Base-by-base conservation (phyloP, 2,329 filamentous ascomycete species). In the Aaosphaeria pasadenensis region DNA sequence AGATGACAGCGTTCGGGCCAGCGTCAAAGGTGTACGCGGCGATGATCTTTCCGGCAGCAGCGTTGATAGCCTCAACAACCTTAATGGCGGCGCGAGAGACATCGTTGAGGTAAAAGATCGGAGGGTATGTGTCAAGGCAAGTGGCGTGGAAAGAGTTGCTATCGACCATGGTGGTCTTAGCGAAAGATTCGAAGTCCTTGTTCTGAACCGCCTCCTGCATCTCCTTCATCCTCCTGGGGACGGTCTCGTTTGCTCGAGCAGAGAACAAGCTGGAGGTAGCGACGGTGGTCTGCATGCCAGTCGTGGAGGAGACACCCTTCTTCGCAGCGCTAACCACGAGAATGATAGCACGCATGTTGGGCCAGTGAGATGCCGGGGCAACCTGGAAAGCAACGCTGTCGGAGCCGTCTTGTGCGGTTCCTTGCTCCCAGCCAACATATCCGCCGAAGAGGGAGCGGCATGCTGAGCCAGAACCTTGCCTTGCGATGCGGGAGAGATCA, bases 41-140 rank as follows among this genome's bases (percentile, higher is more conserved):
- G 13, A 97, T 81, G 0, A 82, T 85, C 74, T 84, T 86, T 46
- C 89, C 91, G 4, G 88, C 89, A 28, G 81, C 80, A 46, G 79
- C 79, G 67, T 99, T 99, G 74, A 97, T 89, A 58, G 85, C 81
- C 75, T 99, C 91, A 30, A 96, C 91, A 11, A 90, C 85, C 45
- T 89, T 82, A 51, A 99, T 89, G 5, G 92, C 91, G 1, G 92
- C 90, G 35, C 88, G 80, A 17, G 87, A 92, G 11, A 92, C 86
- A 68, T 99, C 94, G 74, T 96, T 99, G 80, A 99, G 86, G 78
- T 99, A 99, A 74, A 96, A 96, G 67, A 99, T 99, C 13, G 95
- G 94, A 40, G 95, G 94, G 74, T 90, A 91, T 1, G 94, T 97
- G 70, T 99, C 94, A 60, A 95, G 78, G 70, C 94, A 97, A 48